A percentile compares a stretch with the other conserved stretches of the same genome.
Evolutionary conservation across 2,329 filamentous ascomycete species (phyloP).

Genomic region (Ascochyta lentis): DNA sequence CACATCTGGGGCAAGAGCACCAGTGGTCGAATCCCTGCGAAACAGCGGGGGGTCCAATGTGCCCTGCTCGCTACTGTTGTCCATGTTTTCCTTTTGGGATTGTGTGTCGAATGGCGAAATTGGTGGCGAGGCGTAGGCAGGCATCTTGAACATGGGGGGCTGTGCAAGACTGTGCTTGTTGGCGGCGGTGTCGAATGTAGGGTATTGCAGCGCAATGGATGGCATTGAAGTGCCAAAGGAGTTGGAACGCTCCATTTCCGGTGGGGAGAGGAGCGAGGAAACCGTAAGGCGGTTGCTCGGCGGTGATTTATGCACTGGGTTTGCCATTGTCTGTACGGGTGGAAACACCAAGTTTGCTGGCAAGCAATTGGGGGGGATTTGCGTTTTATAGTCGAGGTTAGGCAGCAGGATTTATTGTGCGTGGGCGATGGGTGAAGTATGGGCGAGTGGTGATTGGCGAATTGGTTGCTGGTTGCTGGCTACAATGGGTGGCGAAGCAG

Average conservation of each 20-base stretch:
- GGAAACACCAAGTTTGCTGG: slow-evolving; percentile 28
- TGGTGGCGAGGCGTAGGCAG: slow-evolving; percentile 48
- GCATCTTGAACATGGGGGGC: slow-evolving; percentile 29
- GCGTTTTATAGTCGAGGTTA: slow-evolving; percentile 17
- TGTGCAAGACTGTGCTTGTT: slow-evolving; percentile 20
- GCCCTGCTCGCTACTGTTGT: slow-evolving; percentile 35
- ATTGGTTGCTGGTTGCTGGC: slow-evolving; percentile 12
- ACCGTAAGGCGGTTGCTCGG: slow-evolving; percentile 44
- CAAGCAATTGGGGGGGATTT: slow-evolving; percentile 14
- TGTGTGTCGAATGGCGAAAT: slow-evolving; percentile 48
- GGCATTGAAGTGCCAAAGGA: slow-evolving; percentile 48
- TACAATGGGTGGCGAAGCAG: slow-evolving; percentile 33
- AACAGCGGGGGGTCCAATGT: slow-evolving; percentile 48
- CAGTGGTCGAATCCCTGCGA: slow-evolving; percentile 27
- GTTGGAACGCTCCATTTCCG: slow-evolving; percentile 50
- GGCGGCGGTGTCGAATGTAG: slow-evolving; percentile 19
- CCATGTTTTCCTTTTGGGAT: slow-evolving; percentile 47
- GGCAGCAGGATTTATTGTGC: slow-evolving; percentile 10
- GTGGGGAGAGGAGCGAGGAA: slow-evolving; percentile 50
- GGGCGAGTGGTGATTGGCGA: slow-evolving; percentile 14
- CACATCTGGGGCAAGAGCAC: slow-evolving; percentile 37
- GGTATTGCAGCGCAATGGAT: slow-evolving; percentile 27
- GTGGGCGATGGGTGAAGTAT: slow-evolving; percentile 1
- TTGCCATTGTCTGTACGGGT: slow-evolving; percentile 31
- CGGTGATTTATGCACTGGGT: slow-evolving; percentile 35